Base-by-base conservation (phyloP, 192 early-diverging fungal genomes). In the Backusella tarrabulga region DNA sequence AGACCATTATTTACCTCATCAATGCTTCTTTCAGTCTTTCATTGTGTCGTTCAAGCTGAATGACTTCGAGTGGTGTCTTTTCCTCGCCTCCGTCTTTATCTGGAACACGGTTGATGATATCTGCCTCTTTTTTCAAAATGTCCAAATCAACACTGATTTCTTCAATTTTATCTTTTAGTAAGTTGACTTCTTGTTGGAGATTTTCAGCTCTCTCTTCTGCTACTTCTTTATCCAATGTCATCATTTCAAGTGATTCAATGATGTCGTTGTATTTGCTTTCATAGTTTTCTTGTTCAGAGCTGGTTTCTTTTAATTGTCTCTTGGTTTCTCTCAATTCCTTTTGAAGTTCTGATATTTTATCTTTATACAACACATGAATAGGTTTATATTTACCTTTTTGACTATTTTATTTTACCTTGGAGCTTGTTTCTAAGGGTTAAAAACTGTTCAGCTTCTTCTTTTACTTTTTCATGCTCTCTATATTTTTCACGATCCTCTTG, bases 1-100 rank as follows among this genome's bases (percentile, higher is more conserved):
- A 40, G 38, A 11, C 38, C 11, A 11, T 11, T 40, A 72, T 38
- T 42, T 90, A 91, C 87, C 86, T 88, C 60, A 95, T 80, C 44
- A 98, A 87, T 23, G 97, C 97, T 41, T 95, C 94, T 76, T 94
- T 96, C 52, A 97, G 83, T 41, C 96, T 87, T 56, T 94, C 96
- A 78, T 94, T 98, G 73, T 97, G 96, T 68, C 83, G 80, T 78
- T 94, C 89, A 40, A 97, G 82, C 72, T 96, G 90, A 23, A 86
- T 72, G 12, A 89, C 83, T 73, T 90, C 93, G 11, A 92, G 78
- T 8, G 85, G 76, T 5, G 88, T 83, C 19, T 84, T 79, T 73
- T 72, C 78, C 29, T 84, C 85, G 29, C 56, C 56, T 32, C 83
- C 83, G 11, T 83, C 82, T 7, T 77, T 46, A 67, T 77, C 75